A percentile compares a stretch with the other conserved stretches of the same genome.
These are phyloP conservation scores for Vitis amurensis DNA, from an alignment of 164 flowering plant species.

Conservation along the genomic window DNA sequence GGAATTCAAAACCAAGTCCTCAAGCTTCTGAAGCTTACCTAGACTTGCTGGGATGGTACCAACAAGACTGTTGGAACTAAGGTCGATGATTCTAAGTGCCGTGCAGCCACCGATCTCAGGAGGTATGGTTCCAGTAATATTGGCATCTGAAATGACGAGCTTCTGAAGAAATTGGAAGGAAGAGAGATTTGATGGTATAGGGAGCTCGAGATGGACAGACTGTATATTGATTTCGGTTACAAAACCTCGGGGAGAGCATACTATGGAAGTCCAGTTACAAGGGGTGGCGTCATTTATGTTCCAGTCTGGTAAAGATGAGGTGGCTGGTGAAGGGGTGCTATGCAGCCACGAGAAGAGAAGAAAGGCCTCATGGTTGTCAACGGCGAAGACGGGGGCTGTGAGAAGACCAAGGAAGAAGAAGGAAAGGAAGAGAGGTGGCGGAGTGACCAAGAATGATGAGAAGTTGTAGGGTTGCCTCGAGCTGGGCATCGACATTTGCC, in stretches of 20 bases:
- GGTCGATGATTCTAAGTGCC: conserved; percentile 45
- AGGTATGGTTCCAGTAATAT: conserved; percentile 81
- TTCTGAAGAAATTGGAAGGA: conserved; percentile 42
- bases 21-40: conserved; percentile 54
- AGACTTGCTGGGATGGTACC: conserved; percentile 64
- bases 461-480: conserved; percentile 29
- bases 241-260: conserved; percentile 34
- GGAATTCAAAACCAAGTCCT: conserved; percentile 59
- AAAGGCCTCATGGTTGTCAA: conserved; percentile 34
- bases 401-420: conserved; percentile 1
- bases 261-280: conserved; percentile 52
- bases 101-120: conserved; percentile 46
- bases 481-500: conserved; percentile 48
- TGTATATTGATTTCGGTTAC: conserved; percentile 42
- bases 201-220: conserved; percentile 43
- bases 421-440: conserved; percentile 14
- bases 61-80: conserved; percentile 64
- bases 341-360: conserved; percentile 48
- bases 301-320: conserved; percentile 37
- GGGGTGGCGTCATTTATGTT: conserved; percentile 32
- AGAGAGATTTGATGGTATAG: conserved; percentile 51
- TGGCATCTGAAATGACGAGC: conserved; percentile 70
- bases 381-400: conserved; percentile 8
- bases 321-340: conserved; percentile 17
- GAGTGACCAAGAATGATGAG: conserved; percentile 1